Base-by-base conservation (phyloP, 768 basidiomycete species). In the Boletus sp. region DNA sequence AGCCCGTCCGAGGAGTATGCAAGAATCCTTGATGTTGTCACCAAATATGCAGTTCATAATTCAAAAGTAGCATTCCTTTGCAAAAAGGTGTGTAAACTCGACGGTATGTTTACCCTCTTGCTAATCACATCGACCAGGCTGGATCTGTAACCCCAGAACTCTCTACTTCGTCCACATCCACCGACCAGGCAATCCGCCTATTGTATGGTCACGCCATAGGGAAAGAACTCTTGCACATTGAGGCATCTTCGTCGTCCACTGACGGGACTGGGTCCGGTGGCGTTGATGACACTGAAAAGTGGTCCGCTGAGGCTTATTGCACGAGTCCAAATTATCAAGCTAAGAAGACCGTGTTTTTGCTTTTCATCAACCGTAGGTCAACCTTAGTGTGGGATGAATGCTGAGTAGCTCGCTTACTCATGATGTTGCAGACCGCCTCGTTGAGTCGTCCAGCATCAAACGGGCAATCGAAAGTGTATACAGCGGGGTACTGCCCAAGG, bases 31-130 rank as follows among this genome's bases (percentile, higher is more conserved):
- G 92, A 96, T 57, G 90, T 98, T 10, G 77, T 98, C 27, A 91
- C 90, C 3, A 90, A 88, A 57, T 99, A 99, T 66, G 93, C 97
- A 0, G 79, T 95, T 10, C 97, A 99, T 68, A 98, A 99, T 66
- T 83, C 96, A 0, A 82, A 80, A 11, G 83, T 94, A 4, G 80
- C 93, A 0, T 96, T 98, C 73, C 77, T 84, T 0, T 98, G 95
- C 78, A 95, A 90, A 70, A 98, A 98, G 82, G 93, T 88, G 44
- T 43, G 62, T 49, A 5, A 7, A 29, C 1, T 19, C n/a, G 5
- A 34, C 30, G 7, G 9, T 0, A 0, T 5, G 6, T 53, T 34
- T 44, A 5, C 13, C 35, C 33, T 11, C 29, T 42, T 14, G 42
- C 11, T 68, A 29, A 64, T 50, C n/a, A 25, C 15, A 15, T 27